Base-by-base conservation (phyloP, 2,329 filamentous ascomycete species). In the Cadophora sp. region DNA sequence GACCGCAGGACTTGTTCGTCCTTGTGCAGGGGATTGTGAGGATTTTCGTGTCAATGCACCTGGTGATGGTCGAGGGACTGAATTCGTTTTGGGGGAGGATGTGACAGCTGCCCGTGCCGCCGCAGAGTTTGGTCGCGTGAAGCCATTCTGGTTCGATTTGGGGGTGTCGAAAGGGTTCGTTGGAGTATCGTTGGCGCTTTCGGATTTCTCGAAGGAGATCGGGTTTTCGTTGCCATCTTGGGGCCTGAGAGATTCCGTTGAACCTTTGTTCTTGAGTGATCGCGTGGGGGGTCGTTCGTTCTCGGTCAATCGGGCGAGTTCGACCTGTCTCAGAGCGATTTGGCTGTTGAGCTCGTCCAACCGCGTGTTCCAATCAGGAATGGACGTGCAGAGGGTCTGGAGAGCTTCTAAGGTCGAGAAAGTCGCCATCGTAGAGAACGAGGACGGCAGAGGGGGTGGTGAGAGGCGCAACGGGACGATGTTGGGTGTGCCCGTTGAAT, bases 281-380 rank as follows among this genome's bases (percentile, higher is more conserved):
- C 77, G 78, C 24, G 76, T 71, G 6, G 79, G 70, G 2, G 76
- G 74, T 33, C 78, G 78, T 39, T 75, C 72, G 27, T 69, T 74
- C 30, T 75, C 76, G 59, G 77, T 79, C 65, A 85, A 76, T 66
- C 81, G 81, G 43, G 87, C 87, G 65, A 90, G 81, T 74, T 89
- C 87, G 60, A 81, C 78, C 79, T 90, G 88, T 66, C 88, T 86
- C 73, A 84, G 81, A 66, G 87, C 83, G 66, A 90, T 88, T 76
- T 90, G 84, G 67, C 81, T 81, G 73, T 83, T 88, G 66, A 90
- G 82, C 61, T 88, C 84, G 68, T 89, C 85, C 53, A 90, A 82
- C 24, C 85, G 83, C 66, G 80, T 80, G 45, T 85, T 79, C 88
- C 88, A 90, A 75, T 85, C 83, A 18, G 87, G 88, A 50, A 89